Evolutionary conservation across 2,329 filamentous ascomycete species (phyloP), one percentile per base, ranked within the genome.

Genomic region (Chaetomiaceae sp.): DNA sequence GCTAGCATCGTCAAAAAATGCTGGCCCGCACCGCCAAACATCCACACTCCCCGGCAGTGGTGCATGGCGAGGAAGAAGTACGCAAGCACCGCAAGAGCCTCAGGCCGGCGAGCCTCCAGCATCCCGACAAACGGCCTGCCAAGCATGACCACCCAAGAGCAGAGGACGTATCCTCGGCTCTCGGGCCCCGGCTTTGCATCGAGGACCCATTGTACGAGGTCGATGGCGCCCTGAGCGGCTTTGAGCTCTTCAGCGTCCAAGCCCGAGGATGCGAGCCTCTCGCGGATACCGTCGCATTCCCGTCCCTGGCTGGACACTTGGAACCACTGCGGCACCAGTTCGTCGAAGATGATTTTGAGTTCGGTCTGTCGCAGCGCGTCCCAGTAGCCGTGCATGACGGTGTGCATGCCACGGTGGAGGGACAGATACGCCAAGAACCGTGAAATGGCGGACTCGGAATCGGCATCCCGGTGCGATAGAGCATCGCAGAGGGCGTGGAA

Each of bases 401-500:
- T 63, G 15, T 68, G 68, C 15, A 77, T 68, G 22, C 75, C 75
- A 5, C 71, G 69, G 57, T 76, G 73, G 14, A 78, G 65, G 40
- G 65, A 64, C 15, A 74, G 60, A 46, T 72, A 74, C n/a, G 70
- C 66, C 17, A 72, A 61, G 50, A 75, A 75, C 11, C 69, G 64
- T 34, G 70, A 68, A 11, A 77, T 64, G 36, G 75, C 72, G 34
- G 59, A 55, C 31, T 71, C 65, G 34, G 78, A 74, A 38, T 69
- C 61, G 15, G 66, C 67, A 37, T 74, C 68, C 48, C 71, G 67
- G 52, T 65, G 57, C 3, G 58, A 55, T 2, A 79, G 66, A 2
- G 72, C 72, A 50, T 81, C 76, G 59, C 72, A 76, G 4, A 81
- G 68, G 36, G 73, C 69, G 48, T 80, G 76, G 6, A 78, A 66